Percentiles rank a stretch among this genome's conserved stretches.
Evolutionary conservation across 2,329 filamentous ascomycete genomes (phyloP).

Genomic region (Calonectria crousiana): DNA sequence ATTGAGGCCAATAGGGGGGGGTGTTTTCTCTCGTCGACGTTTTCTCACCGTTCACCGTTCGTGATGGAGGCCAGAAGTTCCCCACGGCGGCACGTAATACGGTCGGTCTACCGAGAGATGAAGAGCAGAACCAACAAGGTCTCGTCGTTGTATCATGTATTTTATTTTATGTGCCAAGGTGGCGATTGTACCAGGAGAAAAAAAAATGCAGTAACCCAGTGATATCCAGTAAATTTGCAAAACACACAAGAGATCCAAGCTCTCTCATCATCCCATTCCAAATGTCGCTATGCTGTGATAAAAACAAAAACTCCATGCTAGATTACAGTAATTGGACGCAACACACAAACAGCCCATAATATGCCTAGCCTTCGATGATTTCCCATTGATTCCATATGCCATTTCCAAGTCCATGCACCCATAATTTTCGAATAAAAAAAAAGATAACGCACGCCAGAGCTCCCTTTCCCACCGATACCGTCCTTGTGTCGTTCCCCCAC

Average conservation of each 20-base stretch:
- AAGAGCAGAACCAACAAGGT: neutral
- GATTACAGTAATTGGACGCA: conserved; percentile 22
- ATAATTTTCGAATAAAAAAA: conserved; percentile 13
- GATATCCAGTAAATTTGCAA: conserved; percentile 8
- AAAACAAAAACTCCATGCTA: conserved; percentile 36
- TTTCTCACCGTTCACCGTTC: conserved; percentile 8
- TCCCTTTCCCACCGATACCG: conserved; percentile 29
- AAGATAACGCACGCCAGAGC: conserved; percentile 25
- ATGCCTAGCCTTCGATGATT: conserved; percentile 31
- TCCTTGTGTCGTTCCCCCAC: conserved; percentile 16
- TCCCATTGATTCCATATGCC: conserved; percentile 38
- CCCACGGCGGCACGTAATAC: neutral
- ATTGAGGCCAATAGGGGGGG: neutral
- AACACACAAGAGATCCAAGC: conserved; percentile 1
- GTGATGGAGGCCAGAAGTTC: neutral
- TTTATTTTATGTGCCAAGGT: conserved; percentile 35
- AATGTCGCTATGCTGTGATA: conserved; percentile 21
- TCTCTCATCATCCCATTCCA: conserved; percentile 15
- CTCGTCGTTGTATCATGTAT: conserved; percentile 22
- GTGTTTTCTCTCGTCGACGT: conserved; percentile 10
- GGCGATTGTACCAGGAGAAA: conserved; percentile 9
- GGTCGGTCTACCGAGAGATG: neutral
- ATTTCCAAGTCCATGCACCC: conserved; percentile 37
- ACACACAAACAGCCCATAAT: conserved; percentile 1
- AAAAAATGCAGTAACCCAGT: conserved; percentile 15